Evolutionary conservation across 352 stramenopile genomes (phyloP), one percentile per base, ranked within the genome.

Genomic region (Peronospora destructor): DNA sequence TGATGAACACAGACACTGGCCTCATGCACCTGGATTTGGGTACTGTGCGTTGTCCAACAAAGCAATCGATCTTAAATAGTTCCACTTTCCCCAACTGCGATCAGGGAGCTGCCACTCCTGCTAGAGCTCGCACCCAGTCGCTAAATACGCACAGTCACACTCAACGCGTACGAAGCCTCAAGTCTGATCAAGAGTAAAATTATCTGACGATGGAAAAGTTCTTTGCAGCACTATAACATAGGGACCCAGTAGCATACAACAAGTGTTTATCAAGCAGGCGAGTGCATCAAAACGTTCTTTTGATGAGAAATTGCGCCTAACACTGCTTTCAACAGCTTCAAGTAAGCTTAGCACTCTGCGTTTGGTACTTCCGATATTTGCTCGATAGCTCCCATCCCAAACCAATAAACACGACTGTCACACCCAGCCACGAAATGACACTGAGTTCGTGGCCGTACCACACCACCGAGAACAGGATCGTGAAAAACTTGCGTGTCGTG

Each of bases 401-500:
- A 10, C 94, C 94, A 40, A 79, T 53, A 72, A 97, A 97, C 23
- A 98, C 94, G 49, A 97, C 73, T 6, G 64, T 70, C 26, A 97
- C 84, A 16, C 87, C 82, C 21, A 84, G 56, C 94, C 94, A 98
- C 63, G 95, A 95, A 73, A 94, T 85, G 49, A 62, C 50, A 54
- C 71, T 90, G 39, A 99, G 85, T 28, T 84, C 53, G 78, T 98
- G 93, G 17, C 94, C 95, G 64, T 97, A 98, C 66, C 95, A 90
- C 14, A 98, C 64, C 12, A 99, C 95, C 16, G 91, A 98, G 59
- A 98, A 90, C 19, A 99, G 71, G 35, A 99, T 98, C 8, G 92
- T 98, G 64, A 99, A 99, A 69, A 99, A 99, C 76, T 99, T 99
- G 67, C 97, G 84, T 49, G 96, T 99, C 1, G 97, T 99, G 26